Evolutionary conservation across 106 monocot genomes (phyloP), one percentile per base, ranked within the genome.

Genomic region (Iris macrosiphon): DNA sequence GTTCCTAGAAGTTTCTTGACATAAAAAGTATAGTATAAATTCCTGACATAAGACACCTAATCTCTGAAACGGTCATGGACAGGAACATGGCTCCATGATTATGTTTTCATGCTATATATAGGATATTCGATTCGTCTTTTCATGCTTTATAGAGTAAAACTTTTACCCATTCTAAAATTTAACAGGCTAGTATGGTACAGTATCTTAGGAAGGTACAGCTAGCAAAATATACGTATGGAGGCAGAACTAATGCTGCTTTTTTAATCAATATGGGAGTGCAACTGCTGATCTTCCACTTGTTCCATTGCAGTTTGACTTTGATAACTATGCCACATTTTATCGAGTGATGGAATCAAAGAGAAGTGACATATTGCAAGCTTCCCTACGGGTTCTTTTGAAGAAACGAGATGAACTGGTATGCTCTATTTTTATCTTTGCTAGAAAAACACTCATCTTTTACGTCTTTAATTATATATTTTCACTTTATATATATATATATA

Each of bases 321-420:
- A 44, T 33, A 20, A 52, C 2, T 0, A 48, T 33, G 31, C 47
- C 23, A 27, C 28, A 40, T 57, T 68, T 57, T 29, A 57, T 29
- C 40, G 39, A 21, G 7, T 27, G 11, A 41, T 35, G 49, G 45
- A 15, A 41, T 46, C 64, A 54, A 64, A 64, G 65, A 54, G 25
- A 53, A 45, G 31, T 55, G 45, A 52, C 24, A 9, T 60, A 11
- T 31, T 70, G 29, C 50, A 60, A 16, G 42, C 54, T 46, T 45
- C 59, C 33, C 59, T 76, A 30, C 31, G 23, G 54, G 40, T 52
- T 54, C 51, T 76, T 28, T 44, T 60, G 64, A 76, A 63, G 27
- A 70, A 51, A 18, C 19, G 51, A 31, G 45, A 70, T 54, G 63
- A 52, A 49, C 17, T 70, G 70, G 76, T 76, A 76, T 31, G 13